Evolutionary conservation across 768 basidiomycete genomes (phyloP).

Genomic region (Daedaleopsis nitida): DNA sequence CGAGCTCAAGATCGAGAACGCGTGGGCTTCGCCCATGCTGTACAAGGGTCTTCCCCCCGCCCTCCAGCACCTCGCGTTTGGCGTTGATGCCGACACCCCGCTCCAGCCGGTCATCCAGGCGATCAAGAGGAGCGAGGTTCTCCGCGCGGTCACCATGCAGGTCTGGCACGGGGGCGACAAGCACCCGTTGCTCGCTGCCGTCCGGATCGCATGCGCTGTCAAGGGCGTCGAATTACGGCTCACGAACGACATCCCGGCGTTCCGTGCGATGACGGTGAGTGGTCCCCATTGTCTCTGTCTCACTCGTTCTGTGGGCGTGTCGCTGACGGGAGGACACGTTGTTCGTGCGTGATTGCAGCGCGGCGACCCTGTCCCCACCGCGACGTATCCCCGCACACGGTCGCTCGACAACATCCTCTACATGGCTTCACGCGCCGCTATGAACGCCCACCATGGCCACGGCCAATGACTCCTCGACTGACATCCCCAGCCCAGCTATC

Average conservation of each 20-base stretch:
- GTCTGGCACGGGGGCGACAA: slow-evolving; percentile 52
- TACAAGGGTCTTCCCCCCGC: slow-evolving; percentile 51
- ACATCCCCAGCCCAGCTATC: not conserved
- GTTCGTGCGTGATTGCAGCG: slow-evolving; percentile 10
- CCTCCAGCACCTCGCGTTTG: slow-evolving; percentile 60
- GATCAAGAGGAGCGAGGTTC: slow-evolving; percentile 45
- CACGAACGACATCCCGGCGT: slow-evolving; percentile 51
- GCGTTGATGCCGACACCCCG: slow-evolving; percentile 56
- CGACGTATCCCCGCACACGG: slow-evolving; percentile 22
- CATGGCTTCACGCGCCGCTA: slow-evolving; percentile 19
- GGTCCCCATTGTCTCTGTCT: not conserved
- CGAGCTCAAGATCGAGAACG: slow-evolving; percentile 58
- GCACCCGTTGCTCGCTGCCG: slow-evolving; percentile 51
- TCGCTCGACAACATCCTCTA: slow-evolving; percentile 19
- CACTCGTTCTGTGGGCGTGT: not conserved
- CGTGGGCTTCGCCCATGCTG: slow-evolving; percentile 45
- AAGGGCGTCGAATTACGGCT: slow-evolving; percentile 58
- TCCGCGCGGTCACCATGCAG: slow-evolving; percentile 55
- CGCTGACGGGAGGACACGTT: slow-evolving; percentile 7
- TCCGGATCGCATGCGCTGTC: slow-evolving; percentile 67
- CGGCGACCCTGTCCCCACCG: slow-evolving; percentile 22
- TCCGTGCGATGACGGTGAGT: slow-evolving; percentile 56
- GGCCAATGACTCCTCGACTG: slow-evolving; percentile 3
- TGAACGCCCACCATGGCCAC: not conserved
- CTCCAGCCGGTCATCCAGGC: slow-evolving; percentile 57